Conservation (phyloP, 192 early-diverging fungal genomes). For the Backusella tuberculispora region DNA sequence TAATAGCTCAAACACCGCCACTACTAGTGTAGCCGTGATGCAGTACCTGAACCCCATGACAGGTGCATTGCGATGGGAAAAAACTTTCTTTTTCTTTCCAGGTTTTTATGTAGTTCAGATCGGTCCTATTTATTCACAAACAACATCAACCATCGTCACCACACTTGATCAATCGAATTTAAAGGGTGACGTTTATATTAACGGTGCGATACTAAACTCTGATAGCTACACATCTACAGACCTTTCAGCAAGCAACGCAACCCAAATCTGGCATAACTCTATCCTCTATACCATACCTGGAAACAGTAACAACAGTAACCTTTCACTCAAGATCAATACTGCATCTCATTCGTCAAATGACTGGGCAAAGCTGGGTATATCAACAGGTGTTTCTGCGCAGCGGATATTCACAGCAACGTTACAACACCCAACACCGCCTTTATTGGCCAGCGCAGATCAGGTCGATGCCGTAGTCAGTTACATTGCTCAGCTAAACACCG, state of each 20-base stretch:
- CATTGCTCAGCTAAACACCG: constrained; percentile 20
- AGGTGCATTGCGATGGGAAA: constrained; percentile 23
- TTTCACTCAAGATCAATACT: constrained; percentile 15
- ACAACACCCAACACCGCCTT: background rate
- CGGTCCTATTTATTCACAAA: background rate
- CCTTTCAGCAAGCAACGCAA: background rate
- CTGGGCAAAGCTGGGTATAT: constrained; percentile 32
- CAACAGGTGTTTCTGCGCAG: background rate
- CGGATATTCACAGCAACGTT: constrained; percentile 28
- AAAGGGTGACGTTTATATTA: constrained; percentile 23
- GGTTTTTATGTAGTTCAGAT: constrained; percentile 28
- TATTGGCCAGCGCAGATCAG: background rate
- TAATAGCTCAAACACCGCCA: background rate
- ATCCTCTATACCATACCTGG: constrained; percentile 21
- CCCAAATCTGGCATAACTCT: constrained; percentile 29
- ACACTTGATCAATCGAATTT: constrained; percentile 32
- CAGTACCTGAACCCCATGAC: constrained; percentile 31
- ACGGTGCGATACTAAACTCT: background rate
- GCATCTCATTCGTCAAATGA: constrained; percentile 3
- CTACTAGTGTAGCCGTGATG: constrained; percentile 36
- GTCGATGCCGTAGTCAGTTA: background rate
- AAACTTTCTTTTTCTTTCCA: constrained; percentile 33
- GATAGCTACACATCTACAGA: background rate
- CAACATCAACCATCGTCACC: background rate
- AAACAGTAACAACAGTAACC: background rate